Conservation (phyloP, 345 rosid genomes). For the Rhodamnia argentea region DNA sequence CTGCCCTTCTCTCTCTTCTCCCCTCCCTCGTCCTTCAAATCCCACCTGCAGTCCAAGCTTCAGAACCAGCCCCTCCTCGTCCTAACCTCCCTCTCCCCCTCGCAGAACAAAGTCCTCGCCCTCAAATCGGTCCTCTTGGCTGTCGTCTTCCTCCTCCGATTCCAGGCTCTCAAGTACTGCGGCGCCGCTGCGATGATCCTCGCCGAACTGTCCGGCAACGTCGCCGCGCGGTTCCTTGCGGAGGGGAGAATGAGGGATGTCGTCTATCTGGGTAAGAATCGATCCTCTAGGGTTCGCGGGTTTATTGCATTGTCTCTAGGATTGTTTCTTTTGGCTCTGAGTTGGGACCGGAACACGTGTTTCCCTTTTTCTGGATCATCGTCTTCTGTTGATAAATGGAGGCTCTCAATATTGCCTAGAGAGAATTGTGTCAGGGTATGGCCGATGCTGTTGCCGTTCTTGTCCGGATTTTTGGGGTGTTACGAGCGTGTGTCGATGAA, state of each 20-base stretch:
- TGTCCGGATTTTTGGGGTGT: constrained; percentile 79
- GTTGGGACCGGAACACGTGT: constrained; percentile 88
- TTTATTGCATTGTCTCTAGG: constrained; percentile 50
- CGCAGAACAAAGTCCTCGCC: constrained; percentile 44
- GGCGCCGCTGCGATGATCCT: constrained; percentile 94
- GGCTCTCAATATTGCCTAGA: constrained; percentile 35
- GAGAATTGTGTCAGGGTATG: constrained; percentile 57
- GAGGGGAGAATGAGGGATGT: constrained; percentile 11
- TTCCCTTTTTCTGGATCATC: constrained; percentile 54
- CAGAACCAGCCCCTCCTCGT: constrained; percentile 24
- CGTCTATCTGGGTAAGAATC: constrained; percentile 6
- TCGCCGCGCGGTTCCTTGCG: constrained; percentile 45
- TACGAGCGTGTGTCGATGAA: constrained; percentile 75
- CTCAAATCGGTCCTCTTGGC: constrained; percentile 48
- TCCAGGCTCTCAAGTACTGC: constrained; percentile 83
- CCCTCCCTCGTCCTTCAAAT: constrained; percentile 24
- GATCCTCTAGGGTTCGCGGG: constrained; percentile 43
- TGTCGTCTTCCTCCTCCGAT: constrained; percentile 63
- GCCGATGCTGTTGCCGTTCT: constrained; percentile 84
- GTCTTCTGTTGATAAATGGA: constrained; percentile 22
- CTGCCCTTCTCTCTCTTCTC: constrained; percentile 45
- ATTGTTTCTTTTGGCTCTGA: constrained; percentile 54
- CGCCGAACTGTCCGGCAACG: constrained; percentile 75
- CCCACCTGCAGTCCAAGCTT: background rate
- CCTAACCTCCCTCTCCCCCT: constrained; percentile 28